These are phyloP conservation scores for Kuraishia ogatae DNA, from an alignment of 805 yeast genomes.

Conservation along the genomic window DNA sequence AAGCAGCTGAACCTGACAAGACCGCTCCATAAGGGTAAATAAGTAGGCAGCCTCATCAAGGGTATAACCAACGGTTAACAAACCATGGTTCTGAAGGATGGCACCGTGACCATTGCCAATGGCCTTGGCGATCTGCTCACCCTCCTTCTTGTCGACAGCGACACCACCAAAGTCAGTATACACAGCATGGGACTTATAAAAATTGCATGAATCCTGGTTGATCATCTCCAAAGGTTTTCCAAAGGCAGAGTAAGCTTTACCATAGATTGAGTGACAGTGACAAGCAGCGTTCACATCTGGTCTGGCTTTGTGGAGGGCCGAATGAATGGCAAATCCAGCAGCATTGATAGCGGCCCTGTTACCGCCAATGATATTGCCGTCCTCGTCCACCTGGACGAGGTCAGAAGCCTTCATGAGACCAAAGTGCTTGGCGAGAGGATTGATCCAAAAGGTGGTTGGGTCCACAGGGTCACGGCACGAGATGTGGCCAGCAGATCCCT, in stretches of 20 bases:
- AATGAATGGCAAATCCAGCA: slow-evolving; percentile 66
- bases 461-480: slow-evolving; percentile 79
- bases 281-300: slow-evolving; percentile 69
- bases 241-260: slow-evolving; percentile 58
- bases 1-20: slow-evolving; percentile 57
- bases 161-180: slow-evolving; percentile 72
- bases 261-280: slow-evolving; percentile 59
- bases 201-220: slow-evolving; percentile 67
- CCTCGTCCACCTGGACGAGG: slow-evolving; percentile 54
- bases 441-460: slow-evolving; percentile 81
- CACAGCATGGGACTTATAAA: slow-evolving; percentile 60
- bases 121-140: slow-evolving; percentile 50
- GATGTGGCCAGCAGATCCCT: slow-evolving; percentile 83
- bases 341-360: slow-evolving; percentile 41
- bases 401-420: slow-evolving; percentile 49
- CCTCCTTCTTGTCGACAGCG: slow-evolving; percentile 60
- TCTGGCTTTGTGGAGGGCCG: slow-evolving; percentile 57
- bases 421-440: slow-evolving; percentile 79
- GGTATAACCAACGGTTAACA: slow-evolving; percentile 59
- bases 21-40: slow-evolving; percentile 53
- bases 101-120: slow-evolving; percentile 50
- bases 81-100: slow-evolving; percentile 66
- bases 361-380: slow-evolving; percentile 59
- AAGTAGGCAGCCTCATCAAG: slow-evolving; percentile 70
- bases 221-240: slow-evolving; percentile 68